These are phyloP conservation scores for Didymellaceae sp. DNA, from an alignment of 2,329 filamentous ascomycete species.

Conservation along the genomic window DNA sequence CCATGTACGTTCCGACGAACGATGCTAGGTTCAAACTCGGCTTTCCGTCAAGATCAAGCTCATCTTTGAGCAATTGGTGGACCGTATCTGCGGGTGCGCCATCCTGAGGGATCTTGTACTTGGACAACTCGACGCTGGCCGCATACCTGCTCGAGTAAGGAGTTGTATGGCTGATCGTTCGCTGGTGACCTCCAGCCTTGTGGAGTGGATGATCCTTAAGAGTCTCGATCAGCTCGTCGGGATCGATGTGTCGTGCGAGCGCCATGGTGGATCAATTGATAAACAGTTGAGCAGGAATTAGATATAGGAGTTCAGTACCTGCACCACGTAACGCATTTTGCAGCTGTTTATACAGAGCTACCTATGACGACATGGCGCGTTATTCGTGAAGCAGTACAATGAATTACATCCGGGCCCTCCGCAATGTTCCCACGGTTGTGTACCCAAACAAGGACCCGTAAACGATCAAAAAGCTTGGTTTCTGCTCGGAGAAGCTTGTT, in stretches of 20 bases:
- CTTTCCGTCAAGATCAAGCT: slow-evolving; percentile 51
- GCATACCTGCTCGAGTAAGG: slow-evolving; percentile 66
- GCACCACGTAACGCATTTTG: neutral
- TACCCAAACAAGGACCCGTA: slow-evolving; percentile 5
- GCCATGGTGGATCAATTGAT: slow-evolving; percentile 48
- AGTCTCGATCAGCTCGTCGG: slow-evolving; percentile 59
- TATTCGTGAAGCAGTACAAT: neutral
- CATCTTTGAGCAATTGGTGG: slow-evolving; percentile 64
- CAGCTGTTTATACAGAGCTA: slow-evolving; percentile 10
- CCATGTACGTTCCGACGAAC: slow-evolving; percentile 77
- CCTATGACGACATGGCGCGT: slow-evolving; percentile 16
- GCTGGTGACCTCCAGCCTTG: slow-evolving; percentile 47
- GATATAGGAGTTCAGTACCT: neutral
- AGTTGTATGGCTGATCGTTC: slow-evolving; percentile 58
- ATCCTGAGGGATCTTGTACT: slow-evolving; percentile 64
- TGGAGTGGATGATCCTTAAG: slow-evolving; percentile 57
- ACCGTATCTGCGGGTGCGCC: slow-evolving; percentile 68
- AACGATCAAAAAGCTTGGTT: slow-evolving; percentile 35
- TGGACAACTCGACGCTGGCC: slow-evolving; percentile 62
- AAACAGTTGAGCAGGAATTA: neutral
- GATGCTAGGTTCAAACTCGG: slow-evolving; percentile 72
- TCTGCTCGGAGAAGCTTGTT: slow-evolving; percentile 41
- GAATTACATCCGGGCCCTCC: slow-evolving; percentile 8
- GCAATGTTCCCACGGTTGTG: too few species aligned
- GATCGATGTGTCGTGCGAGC: slow-evolving; percentile 60